Evolutionary conservation across 2,329 filamentous ascomycete genomes (phyloP).

Genomic region (Fusarium transvaalense): DNA sequence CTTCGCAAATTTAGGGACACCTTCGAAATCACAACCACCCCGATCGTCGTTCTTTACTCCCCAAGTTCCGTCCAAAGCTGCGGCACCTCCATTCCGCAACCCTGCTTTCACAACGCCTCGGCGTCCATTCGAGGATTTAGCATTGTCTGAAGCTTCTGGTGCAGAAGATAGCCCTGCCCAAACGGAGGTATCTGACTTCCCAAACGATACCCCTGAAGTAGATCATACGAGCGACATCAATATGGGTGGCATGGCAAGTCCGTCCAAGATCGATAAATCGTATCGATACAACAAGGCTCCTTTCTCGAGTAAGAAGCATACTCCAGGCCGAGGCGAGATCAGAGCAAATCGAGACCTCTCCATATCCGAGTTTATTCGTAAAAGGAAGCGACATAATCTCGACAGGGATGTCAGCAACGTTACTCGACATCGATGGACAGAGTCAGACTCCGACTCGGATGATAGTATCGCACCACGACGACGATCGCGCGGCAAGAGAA

Average conservation of each 20-base stretch:
- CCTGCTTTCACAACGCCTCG: conserved; percentile 74
- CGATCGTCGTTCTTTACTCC: conserved; percentile 63
- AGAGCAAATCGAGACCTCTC: conserved; percentile 58
- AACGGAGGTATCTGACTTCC: conserved; percentile 68
- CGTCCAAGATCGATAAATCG: conserved; percentile 61
- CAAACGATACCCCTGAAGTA: conserved; percentile 65
- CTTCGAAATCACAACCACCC: conserved; percentile 58
- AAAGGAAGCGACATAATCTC: conserved; percentile 64
- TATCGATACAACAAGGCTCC: conserved; percentile 59
- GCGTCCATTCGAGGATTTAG: conserved; percentile 65
- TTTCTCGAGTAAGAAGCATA: conserved; percentile 56
- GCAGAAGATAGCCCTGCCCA: conserved; percentile 71
- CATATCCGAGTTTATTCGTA: conserved; percentile 62
- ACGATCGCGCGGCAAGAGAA: conserved; percentile 46
- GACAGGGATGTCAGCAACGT: conserved; percentile 67
- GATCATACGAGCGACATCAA: conserved; percentile 60
- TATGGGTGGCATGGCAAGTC: conserved; percentile 60
- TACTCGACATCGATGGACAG: conserved; percentile 60
- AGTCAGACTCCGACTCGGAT: conserved; percentile 65
- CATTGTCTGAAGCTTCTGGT: conserved; percentile 67
- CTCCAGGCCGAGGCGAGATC: conserved; percentile 75
- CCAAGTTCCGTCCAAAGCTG: conserved; percentile 56
- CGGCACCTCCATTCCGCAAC: conserved; percentile 69
- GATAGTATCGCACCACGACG: conserved; percentile 43
- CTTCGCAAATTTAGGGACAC: conserved; percentile 55